Evolutionary conservation across 345 rosid species (phyloP).

Genomic region (Jatropha curcas): DNA sequence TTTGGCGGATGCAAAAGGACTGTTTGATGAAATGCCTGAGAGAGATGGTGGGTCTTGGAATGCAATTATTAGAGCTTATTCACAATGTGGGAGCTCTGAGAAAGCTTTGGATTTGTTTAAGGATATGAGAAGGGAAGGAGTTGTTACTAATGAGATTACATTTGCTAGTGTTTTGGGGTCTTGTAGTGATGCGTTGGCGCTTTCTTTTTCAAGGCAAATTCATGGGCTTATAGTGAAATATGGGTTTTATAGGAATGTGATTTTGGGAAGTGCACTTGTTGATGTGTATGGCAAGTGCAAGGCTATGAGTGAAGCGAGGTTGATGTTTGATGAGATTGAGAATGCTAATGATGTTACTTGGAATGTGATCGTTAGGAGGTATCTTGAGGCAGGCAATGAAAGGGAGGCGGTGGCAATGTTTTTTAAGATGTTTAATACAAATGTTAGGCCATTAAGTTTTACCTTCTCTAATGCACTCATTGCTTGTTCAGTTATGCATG

Average conservation of each 20-base stretch:
- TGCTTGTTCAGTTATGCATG: conserved; percentile 63
- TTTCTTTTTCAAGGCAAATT: conserved; percentile 50
- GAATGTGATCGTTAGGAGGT: conserved; percentile 84
- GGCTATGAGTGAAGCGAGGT: conserved; percentile 63
- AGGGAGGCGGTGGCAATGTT: conserved; percentile 65
- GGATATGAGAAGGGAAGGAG: conserved; percentile 53
- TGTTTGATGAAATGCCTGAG: conserved; percentile 86
- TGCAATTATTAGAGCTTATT: conserved; percentile 62
- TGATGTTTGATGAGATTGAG: conserved; percentile 68
- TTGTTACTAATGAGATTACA: conserved; percentile 56
- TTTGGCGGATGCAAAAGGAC: conserved; percentile 53
- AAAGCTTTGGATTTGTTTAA: conserved; percentile 49
- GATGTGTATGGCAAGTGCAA: conserved; percentile 78
- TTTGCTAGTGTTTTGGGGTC: conserved; percentile 57
- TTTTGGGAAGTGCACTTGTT: conserved; percentile 73
- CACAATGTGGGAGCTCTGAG: conserved; percentile 32
- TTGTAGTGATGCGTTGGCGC: conserved; percentile 46
- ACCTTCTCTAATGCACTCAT: conserved; percentile 68
- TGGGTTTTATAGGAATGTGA: conserved; percentile 58
- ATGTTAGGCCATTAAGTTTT: conserved; percentile 56
- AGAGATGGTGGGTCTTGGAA: conserved; percentile 97
- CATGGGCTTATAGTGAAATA: conserved; percentile 60
- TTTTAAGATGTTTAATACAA: conserved; percentile 48
- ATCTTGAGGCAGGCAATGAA: conserved; percentile 62
- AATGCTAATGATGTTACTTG: conserved; percentile 71